phyloP scores from a whole-genome alignment of 345 rosid species.

The Gossypium stocksii region DNA sequence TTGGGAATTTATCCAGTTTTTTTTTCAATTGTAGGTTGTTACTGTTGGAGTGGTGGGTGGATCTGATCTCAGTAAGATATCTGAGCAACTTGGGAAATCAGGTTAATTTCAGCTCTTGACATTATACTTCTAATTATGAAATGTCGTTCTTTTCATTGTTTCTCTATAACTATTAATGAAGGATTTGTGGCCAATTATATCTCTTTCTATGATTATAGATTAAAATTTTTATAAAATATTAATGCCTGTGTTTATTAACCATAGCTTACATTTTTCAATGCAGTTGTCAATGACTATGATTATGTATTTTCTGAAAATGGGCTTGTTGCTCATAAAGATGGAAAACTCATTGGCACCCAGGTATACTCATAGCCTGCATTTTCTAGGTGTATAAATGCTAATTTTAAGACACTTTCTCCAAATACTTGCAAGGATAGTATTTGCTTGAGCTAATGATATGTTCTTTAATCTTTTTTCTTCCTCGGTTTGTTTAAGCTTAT shows the following conservation, averaged over 20 bases:
- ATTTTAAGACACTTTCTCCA: neutral
- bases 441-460: neutral
- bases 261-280: slow-evolving; percentile 13
- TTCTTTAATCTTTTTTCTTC: neutral
- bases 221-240: neutral
- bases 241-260: neutral
- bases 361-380: slow-evolving; percentile 29
- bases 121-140: neutral
- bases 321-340: slow-evolving; percentile 91
- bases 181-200: neutral
- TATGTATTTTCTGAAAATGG: slow-evolving; percentile 94
- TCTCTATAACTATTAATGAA: neutral
- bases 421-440: too few relatives aligned
- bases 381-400: neutral
- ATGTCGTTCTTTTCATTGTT: neutral
- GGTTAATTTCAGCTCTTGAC: slow-evolving; percentile 37
- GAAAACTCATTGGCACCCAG: slow-evolving; percentile 78
- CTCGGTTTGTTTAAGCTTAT: slow-evolving; percentile 10
- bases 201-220: neutral
- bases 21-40: slow-evolving; percentile 52
- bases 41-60: slow-evolving; percentile 97
- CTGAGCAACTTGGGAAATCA: slow-evolving; percentile 87
- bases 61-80: slow-evolving; percentile 81
- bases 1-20: neutral
- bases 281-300: slow-evolving; percentile 78